Evolutionary conservation across 176 grass and related monocot genomes (phyloP).

Genomic region (Carex pumila): DNA sequence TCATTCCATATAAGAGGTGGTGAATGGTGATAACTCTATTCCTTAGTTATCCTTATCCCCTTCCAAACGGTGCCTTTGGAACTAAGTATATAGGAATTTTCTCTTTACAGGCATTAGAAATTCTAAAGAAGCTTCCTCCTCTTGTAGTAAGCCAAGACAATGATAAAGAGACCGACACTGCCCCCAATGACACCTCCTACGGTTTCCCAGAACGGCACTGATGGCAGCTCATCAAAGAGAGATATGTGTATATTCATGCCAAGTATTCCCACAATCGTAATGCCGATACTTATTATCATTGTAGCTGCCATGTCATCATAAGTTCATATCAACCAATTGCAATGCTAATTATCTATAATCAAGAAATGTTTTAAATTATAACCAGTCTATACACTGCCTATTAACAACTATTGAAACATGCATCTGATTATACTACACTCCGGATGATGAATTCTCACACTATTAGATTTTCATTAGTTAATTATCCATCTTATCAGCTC

Average conservation of each 20-base stretch:
- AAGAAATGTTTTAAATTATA: too few species aligned
- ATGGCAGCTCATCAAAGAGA: constrained; percentile 15
- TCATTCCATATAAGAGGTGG: too few species aligned
- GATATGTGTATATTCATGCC: constrained; percentile 52
- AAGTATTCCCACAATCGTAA: constrained; percentile 28
- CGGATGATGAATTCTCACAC: too few species aligned
- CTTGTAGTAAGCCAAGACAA: constrained; percentile 41
- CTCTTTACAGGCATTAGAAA: neutral
- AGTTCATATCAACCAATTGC: neutral
- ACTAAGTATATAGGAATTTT: neutral
- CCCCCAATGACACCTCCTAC: constrained; percentile 26
- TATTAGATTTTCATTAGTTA: too few species aligned
- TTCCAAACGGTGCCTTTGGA: too few species aligned
- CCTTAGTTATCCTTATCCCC: too few species aligned
- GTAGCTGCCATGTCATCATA: constrained; percentile 19
- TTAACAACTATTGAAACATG: too few species aligned
- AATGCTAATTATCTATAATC: too few species aligned
- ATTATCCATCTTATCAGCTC: neutral
- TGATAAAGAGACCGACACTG: constrained; percentile 31
- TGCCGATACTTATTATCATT: constrained; percentile 35
- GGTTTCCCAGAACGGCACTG: constrained; percentile 24
- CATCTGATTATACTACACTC: too few species aligned
- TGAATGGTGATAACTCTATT: too few species aligned
- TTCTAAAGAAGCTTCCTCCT: constrained; percentile 34
- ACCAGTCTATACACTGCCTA: too few species aligned